These are phyloP conservation scores for Pestalotiopsis sp. DNA, from an alignment of 2,329 filamentous ascomycete genomes.

Conservation along the genomic window DNA sequence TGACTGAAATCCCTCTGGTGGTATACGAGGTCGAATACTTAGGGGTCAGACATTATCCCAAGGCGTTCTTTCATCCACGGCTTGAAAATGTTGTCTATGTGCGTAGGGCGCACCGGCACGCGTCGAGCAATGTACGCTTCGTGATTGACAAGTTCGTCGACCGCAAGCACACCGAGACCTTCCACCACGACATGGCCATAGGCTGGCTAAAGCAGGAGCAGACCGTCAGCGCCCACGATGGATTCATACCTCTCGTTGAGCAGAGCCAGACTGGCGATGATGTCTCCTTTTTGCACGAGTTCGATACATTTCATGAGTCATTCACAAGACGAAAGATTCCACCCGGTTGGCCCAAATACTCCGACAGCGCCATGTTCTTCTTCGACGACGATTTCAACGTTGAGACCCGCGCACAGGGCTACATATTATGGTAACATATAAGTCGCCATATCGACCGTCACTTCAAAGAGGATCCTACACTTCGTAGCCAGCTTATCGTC, in stretches of 20 bases:
- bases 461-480: too few relatives aligned
- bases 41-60: not conserved
- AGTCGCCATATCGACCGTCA: not conserved
- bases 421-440: not conserved
- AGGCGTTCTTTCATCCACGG: constrained; percentile 3
- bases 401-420: not conserved
- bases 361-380: not conserved
- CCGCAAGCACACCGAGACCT: not conserved
- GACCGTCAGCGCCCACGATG: not conserved
- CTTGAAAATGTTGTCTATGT: constrained; percentile 2
- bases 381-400: constrained; percentile 7
- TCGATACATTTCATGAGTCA: constrained; percentile 1
- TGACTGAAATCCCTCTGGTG: not conserved
- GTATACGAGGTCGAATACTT: not conserved
- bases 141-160: not conserved
- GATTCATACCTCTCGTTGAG: not conserved
- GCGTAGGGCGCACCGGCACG: not conserved
- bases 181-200: not conserved
- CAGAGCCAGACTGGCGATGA: not conserved
- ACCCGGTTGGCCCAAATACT: not conserved
- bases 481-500: too few relatives aligned
- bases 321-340: not conserved
- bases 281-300: not conserved
- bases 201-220: not conserved
- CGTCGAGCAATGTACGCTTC: not conserved